phyloP scores from a whole-genome alignment of 768 basidiomycete species.

The Suillus fuscotomentosus region DNA sequence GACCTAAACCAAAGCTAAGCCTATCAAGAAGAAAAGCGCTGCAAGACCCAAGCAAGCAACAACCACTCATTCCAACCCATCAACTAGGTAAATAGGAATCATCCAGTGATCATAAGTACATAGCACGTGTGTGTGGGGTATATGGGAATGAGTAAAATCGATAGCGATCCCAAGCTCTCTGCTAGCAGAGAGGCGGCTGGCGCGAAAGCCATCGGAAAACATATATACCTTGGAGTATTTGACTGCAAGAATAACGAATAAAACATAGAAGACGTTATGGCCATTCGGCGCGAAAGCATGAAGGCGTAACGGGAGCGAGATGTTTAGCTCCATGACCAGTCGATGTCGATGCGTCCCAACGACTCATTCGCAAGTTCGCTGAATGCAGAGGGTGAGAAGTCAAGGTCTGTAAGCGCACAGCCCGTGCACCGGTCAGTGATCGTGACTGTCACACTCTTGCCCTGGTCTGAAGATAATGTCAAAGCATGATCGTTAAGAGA shows the following conservation, averaged over 20 bases:
- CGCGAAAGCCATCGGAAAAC: not conserved
- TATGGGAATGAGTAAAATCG: not conserved
- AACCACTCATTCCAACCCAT: conserved; percentile 21
- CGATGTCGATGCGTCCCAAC: conserved; percentile 54
- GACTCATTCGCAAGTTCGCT: conserved; percentile 36
- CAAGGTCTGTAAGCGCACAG: conserved; percentile 53
- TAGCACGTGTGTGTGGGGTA: conserved; percentile 27
- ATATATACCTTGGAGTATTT: conserved; percentile 9
- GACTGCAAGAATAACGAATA: conserved; percentile 27
- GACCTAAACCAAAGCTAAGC: not conserved
- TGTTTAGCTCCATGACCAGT: conserved; percentile 47
- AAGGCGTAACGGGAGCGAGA: not conserved
- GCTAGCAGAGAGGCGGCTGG: conserved; percentile 22
- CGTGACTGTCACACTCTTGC: conserved; percentile 45
- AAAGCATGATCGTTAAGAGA: not conserved
- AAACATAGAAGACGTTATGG: conserved; percentile 5
- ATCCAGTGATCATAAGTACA: conserved; percentile 12
- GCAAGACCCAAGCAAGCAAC: conserved; percentile 34
- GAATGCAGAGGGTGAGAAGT: conserved; percentile 66
- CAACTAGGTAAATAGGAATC: conserved; percentile 21
- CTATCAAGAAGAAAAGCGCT: conserved; percentile 16
- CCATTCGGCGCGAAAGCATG: not conserved
- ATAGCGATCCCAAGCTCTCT: conserved; percentile 23
- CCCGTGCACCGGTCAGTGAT: conserved; percentile 64
- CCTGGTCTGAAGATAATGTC: conserved; percentile 41